These are phyloP conservation scores for Anisogramma anomala DNA, from an alignment of 2,329 filamentous ascomycete species.

Conservation along the genomic window DNA sequence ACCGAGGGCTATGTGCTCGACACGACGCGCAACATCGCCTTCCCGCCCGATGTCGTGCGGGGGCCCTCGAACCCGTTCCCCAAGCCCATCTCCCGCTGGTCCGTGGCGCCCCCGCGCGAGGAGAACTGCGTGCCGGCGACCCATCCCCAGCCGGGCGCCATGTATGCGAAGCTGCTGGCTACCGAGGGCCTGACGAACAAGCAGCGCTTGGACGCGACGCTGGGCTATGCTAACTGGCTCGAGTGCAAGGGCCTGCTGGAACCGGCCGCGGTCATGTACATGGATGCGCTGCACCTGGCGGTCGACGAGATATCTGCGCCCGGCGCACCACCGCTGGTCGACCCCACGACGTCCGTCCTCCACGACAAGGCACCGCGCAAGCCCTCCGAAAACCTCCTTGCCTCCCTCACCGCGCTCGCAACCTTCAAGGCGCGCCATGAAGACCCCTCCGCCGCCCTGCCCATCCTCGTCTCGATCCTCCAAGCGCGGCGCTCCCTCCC, in stretches of 20 bases:
- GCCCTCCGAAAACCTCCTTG: constrained; percentile 62
- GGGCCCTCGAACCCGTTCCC: constrained; percentile 78
- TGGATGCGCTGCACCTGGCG: constrained; percentile 66
- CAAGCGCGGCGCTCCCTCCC: constrained; percentile 58
- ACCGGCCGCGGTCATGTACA: constrained; percentile 60
- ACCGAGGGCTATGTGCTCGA: constrained; percentile 71
- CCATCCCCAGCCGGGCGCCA: constrained; percentile 59
- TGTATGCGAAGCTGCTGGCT: constrained; percentile 72
- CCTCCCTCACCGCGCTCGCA: constrained; percentile 64
- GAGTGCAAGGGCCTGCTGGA: constrained; percentile 60
- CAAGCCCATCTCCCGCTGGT: constrained; percentile 55
- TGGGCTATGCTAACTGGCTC: constrained; percentile 76
- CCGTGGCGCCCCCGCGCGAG: constrained; percentile 53
- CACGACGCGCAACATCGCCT: constrained; percentile 51
- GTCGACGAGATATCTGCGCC: constrained; percentile 36
- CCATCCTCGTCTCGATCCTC: constrained; percentile 76
- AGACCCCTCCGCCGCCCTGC: constrained; percentile 58
- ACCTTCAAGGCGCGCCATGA: constrained; percentile 63
- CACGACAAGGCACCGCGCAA: constrained; percentile 39
- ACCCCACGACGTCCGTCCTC: constrained; percentile 53
- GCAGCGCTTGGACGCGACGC: constrained; percentile 69
- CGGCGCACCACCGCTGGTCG: constrained; percentile 34
- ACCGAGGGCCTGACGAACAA: constrained; percentile 67
- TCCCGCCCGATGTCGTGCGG: constrained; percentile 60
- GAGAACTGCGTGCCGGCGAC: constrained; percentile 58